Evolutionary conservation across 176 grass and related monocot species (phyloP).

Genomic region (Coix lacrymajobi): DNA sequence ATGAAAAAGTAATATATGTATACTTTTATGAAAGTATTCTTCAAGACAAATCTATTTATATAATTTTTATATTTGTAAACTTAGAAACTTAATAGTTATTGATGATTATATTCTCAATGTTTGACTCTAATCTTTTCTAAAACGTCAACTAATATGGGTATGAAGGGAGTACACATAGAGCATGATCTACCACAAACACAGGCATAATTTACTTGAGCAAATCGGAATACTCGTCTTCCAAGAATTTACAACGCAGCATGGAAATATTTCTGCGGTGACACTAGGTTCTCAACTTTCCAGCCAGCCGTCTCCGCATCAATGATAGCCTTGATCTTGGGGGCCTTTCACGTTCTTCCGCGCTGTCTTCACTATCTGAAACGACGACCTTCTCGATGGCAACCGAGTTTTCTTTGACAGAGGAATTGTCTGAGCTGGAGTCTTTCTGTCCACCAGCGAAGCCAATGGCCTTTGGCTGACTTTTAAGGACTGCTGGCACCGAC

Average conservation of each 20-base stretch:
- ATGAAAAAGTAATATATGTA: no score
- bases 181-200: neutral
- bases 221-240: neutral
- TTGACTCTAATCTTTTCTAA: no score
- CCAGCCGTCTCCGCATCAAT: conserved; percentile 32
- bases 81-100: no score
- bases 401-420: neutral
- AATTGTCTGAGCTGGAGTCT: conserved; percentile 1
- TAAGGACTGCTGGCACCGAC: neutral
- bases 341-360: conserved; percentile 44
- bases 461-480: neutral
- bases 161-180: neutral
- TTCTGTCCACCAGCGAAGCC: conserved; percentile 19
- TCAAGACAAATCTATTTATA: no score
- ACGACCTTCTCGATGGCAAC: conserved; percentile 23
- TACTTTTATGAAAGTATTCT: no score
- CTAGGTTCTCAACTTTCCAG: conserved; percentile 29
- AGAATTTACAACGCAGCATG: neutral
- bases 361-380: conserved; percentile 90
- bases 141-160: no score
- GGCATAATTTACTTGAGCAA: neutral
- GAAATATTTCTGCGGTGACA: neutral
- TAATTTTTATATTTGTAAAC: no score
- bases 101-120: no score
- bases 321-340: conserved; percentile 61